Evolutionary conservation across 2,329 filamentous ascomycete species (phyloP).

Genomic region (Pezicula rhizophila): DNA sequence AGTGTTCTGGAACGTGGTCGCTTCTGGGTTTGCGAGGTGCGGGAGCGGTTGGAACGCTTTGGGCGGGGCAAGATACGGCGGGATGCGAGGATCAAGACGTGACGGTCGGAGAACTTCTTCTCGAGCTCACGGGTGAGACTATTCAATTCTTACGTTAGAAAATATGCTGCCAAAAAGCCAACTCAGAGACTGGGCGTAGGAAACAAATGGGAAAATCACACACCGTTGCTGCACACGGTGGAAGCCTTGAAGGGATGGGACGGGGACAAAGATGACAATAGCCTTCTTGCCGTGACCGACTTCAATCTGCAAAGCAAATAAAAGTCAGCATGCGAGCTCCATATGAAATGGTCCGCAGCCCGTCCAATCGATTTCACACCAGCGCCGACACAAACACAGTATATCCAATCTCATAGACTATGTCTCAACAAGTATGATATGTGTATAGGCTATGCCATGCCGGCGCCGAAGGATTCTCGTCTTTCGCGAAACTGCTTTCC

Average conservation of each 20-base stretch:
- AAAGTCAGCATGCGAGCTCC: slow-evolving; percentile 73
- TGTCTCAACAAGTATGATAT: slow-evolving; percentile 22
- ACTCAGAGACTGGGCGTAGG: neutral
- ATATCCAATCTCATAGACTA: slow-evolving; percentile 10
- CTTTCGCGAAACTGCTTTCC: slow-evolving; percentile 12
- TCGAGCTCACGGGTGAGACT: slow-evolving; percentile 99
- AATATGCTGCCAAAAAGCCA: no score
- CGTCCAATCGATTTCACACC: slow-evolving; percentile 56
- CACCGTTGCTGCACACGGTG: slow-evolving; percentile 99
- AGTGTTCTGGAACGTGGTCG: slow-evolving; percentile 95
- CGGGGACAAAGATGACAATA: slow-evolving; percentile 99
- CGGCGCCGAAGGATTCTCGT: slow-evolving; percentile 18
- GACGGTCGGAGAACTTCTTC: slow-evolving; percentile 99
- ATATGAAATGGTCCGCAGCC: slow-evolving; percentile 63
- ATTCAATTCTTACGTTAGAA: slow-evolving; percentile 11
- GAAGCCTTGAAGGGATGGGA: slow-evolving; percentile 96
- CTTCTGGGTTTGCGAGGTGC: slow-evolving; percentile 98
- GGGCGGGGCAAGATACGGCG: slow-evolving; percentile 98
- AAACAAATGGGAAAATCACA: slow-evolving; percentile 30
- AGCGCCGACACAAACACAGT: slow-evolving; percentile 19
- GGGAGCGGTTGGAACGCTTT: slow-evolving; percentile 95
- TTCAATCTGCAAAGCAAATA: slow-evolving; percentile 78
- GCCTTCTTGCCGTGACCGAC: slow-evolving; percentile 99
- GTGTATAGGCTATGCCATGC: slow-evolving; percentile 14
- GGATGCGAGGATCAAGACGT: slow-evolving; percentile 97